Evolutionary conservation across 768 basidiomycete genomes (phyloP).

Genomic region (Sarcomyxa edulis): DNA sequence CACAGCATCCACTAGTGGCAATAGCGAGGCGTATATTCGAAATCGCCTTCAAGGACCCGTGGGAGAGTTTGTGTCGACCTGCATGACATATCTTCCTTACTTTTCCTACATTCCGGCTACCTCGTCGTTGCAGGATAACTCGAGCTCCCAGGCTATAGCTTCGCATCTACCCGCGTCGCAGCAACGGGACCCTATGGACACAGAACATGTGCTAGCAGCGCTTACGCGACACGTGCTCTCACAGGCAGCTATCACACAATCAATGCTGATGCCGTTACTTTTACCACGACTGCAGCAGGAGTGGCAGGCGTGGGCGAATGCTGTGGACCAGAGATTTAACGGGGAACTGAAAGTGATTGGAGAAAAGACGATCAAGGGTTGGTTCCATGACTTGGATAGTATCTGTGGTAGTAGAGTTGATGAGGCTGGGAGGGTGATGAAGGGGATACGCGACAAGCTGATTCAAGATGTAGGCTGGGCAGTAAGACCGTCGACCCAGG

Average conservation of each 20-base stretch:
- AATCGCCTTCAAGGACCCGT: constrained; percentile 74
- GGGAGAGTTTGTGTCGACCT: constrained; percentile 70
- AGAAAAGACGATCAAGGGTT: constrained; percentile 57
- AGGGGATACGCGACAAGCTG: constrained; percentile 53
- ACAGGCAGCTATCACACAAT: constrained; percentile 64
- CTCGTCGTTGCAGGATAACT: constrained; percentile 31
- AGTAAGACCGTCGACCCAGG: constrained; percentile 42
- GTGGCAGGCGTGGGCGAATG: constrained; percentile 74
- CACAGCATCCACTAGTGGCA: constrained; percentile 38
- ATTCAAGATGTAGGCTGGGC: constrained; percentile 76
- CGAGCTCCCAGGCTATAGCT: too few species aligned
- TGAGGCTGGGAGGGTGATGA: constrained; percentile 31
- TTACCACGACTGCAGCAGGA: constrained; percentile 64
- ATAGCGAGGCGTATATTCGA: constrained; percentile 78
- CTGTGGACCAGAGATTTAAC: constrained; percentile 68
- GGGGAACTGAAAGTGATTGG: constrained; percentile 76
- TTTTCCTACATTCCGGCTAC: constrained; percentile 54
- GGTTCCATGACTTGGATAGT: constrained; percentile 67
- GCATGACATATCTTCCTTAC: constrained; percentile 79
- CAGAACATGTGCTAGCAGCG: constrained; percentile 62
- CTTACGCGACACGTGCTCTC: constrained; percentile 63
- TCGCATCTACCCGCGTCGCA: too few species aligned
- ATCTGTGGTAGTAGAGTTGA: constrained; percentile 48
- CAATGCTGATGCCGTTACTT: constrained; percentile 50
- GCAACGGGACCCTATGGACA: too few species aligned